Base-by-base conservation (phyloP, 208 protist genomes). In the Crithidia bombi region DNA sequence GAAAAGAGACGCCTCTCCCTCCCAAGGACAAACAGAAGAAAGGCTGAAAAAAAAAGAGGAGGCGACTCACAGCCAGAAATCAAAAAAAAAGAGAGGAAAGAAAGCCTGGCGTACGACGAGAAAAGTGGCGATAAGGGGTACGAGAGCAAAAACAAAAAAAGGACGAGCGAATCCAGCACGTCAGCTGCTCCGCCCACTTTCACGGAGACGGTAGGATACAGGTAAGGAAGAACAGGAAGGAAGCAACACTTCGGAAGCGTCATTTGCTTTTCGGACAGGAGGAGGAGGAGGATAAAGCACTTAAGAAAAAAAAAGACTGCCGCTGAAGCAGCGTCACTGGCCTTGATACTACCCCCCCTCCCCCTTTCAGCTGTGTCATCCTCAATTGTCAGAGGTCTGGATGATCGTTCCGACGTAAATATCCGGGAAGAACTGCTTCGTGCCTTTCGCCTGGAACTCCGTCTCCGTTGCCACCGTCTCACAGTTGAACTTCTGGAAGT, bases 361-460 rank as follows among this genome's bases (percentile, higher is more conserved):
- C 9, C 19, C 41, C 1, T 15, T 25, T 15, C n/a, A 32, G 32
- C 43, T 65, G 23, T 41, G 35, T 30, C 41, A 11, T 9, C 26
- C 1, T 77, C 81, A 82, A 23, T 85, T 67, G 54, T 84, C 72
- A 38, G 81, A 84, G 0, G 78, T 85, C 56, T 91, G 83, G 43
- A 94, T 74, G 65, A 88, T 79, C 33, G 89, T 87, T 38, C 89
- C 89, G 32, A 84, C 75, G 72, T 91, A 94, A 46, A 94, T 86
- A 65, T 91, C 89, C 14, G 85, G 89, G 78, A 94, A 94, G 67
- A 94, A 94, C 69, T 90, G 83, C 49, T 81, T 84, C 5, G 77
- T 76, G n/a, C 66, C 52, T 30, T 78, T 78, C 39, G 78, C 82
- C 75, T 94, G 89, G 67, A 89, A 94, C 78, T 94, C 85, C 46